Evolutionary conservation across 768 basidiomycete genomes (phyloP), one percentile per base, ranked within the genome.

Genomic region (Macrolepiota dolichaula): DNA sequence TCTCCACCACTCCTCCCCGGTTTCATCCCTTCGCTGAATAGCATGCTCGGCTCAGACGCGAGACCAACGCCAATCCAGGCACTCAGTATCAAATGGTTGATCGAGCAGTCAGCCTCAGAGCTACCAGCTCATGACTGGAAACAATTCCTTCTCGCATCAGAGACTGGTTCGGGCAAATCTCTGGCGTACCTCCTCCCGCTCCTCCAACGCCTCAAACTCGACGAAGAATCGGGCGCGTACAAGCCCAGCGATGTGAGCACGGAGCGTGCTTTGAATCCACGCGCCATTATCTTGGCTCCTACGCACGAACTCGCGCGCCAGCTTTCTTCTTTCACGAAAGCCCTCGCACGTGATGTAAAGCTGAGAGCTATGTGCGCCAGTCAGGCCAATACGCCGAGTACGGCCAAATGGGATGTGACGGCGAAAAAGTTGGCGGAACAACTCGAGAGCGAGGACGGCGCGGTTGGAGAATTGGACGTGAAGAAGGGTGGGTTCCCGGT

Each of bases 141-240:
- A 50, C 77, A 85, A 51, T 87, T 81, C 64, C 81, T 96, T 5
- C 79, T 96, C 1, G 94, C 92, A 0, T 88, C 90, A 0, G 94
- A 96, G 72, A 96, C 93, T 0, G 94, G 95, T 15, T 94, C 92
- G 0, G 94, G 94, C 0, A 96, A 96, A 75, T 94, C 91, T 1
- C 83, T 96, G 29, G 94, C 95, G 1, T 96, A 95, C 71, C 82
- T 96, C 46, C 80, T 96, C 4, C 94, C 94, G 0, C 72, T 96
- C 57, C 78, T 96, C 1, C 90, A 96, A 64, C 76, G 81, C 63
- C 77, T 96, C 69, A 96, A 96, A 71, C 69, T 75, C 51, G 76
- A 82, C 2, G 93, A 96, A 69, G 25, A 51, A 12, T 51, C 49
- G 2, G 53, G 35, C 15, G 29, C 29, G 49, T 27, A 32, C 52